Evolutionary conservation across 306 rosid species (phyloP), one percentile per base, ranked within the genome.

Genomic region (peach (Prunus persica)): DNA sequence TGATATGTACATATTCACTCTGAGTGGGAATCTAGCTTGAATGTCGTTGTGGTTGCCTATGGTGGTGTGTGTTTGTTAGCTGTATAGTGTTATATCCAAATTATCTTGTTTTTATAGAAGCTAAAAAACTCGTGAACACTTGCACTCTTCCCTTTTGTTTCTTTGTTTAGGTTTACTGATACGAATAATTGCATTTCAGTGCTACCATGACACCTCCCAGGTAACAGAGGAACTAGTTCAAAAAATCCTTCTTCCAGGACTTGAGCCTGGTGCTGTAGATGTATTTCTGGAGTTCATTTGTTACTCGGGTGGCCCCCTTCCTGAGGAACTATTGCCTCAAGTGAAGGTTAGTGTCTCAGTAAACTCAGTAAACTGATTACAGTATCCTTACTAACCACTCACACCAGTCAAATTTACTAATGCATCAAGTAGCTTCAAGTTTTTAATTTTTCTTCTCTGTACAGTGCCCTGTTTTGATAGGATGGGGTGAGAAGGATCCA

Each of bases 401-500:
- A 16, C 9, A 18, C 34, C 12, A 51, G 25, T 49, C 16, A 56
- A 43, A 25, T 18, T n/a, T 15, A 16, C 30, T 19, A n/a, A 7
- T n/a, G 18, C 11, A 6, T 65, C 5, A 34, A n/a, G 18, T 12
- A 43, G 20, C 66, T 78, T 15, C 8, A 56, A 14, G 27, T 66
- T 18, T 25, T 52, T 27, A 32, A 28, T 54, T 55, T 27, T 34
- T n/a, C 28, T 79, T 69, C 69, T 76, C 46, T 78, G 77, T 78
- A 71, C 85, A 94, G 98, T 91, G 96, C 79, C 98, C 98, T 6
- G 89, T 94, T 82, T 62, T 91, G 86, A 89, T 94, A 78, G 97
- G 81, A 47, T 94, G 98, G 98, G 98, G 98, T 73, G 98, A 94
- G 85, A 94, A 91, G 86, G 98, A 94, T 86, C 98, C 98, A 24